Base-by-base conservation (phyloP, 225 moss, liverwort and hornwort genomes). In the Bryum argenteum region DNA sequence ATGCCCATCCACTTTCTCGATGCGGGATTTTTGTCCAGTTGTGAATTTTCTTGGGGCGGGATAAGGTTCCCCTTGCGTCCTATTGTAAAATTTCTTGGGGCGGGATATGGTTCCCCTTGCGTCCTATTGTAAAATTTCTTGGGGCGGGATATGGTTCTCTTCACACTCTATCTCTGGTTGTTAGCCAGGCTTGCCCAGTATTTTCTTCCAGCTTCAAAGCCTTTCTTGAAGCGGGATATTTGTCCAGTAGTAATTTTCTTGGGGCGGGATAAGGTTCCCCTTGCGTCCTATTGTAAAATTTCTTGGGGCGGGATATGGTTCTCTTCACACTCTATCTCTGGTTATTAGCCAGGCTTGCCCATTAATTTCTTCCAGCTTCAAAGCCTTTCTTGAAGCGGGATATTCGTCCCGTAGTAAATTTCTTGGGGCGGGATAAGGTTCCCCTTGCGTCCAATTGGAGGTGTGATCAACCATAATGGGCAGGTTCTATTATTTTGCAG, bases 21-120 rank as follows among this genome's bases (percentile, higher is more conserved):
- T 69, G 77, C 65, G 23, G 77, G 77, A 77, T 65, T 60, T 81
- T 81, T 69, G 73, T 73, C 77, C 69, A 38, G 48, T 52, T 64
- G 65, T 74, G 71, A 66, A 62, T 17, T 44, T 63, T 78, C 71
- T 78, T 37, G 72, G 66, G 71, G 61, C 54, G 42, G 72, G 78
- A 72, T 78, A 61, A 60, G 58, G 69, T 74, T 69, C 28, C 28
- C 28, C 28, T 28, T 28, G 28, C 28, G 28, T 28, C 28, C 28
- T 28, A 28, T 28, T 28, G 28, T 28, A 28, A 66, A 62, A 17
- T 44, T 63, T 78, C 71, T 78, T 37, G 72, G 66, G 71, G 61
- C 54, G 42, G 72, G 78, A 72, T 78, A 61, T 52, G 58, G 69
- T 74, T 69, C 56, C 50, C 26, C 26, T 5, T 8, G 37, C 4